A percentile compares a stretch with the other conserved stretches of the same genome.
phyloP scores from a whole-genome alignment of 768 basidiomycete genomes.

The Mycena latifolia region DNA sequence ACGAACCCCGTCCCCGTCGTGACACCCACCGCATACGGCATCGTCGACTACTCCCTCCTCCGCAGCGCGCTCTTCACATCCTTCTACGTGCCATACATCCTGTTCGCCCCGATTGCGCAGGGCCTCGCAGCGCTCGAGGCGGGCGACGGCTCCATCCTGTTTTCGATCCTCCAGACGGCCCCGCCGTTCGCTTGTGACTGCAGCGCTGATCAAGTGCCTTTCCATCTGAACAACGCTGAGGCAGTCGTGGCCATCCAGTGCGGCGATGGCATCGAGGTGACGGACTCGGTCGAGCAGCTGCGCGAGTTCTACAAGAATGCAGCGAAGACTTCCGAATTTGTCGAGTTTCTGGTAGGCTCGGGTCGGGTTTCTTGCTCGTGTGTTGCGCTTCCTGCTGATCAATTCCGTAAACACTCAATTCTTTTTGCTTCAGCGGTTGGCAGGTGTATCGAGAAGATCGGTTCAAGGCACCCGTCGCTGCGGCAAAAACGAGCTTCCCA shows the following conservation, averaged over 20 bases:
- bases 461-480: background rate
- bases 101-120: constrained; percentile 33
- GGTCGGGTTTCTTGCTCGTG: constrained; percentile 38
- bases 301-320: constrained; percentile 22
- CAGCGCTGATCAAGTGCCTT: background rate
- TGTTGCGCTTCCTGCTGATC: constrained; percentile 12
- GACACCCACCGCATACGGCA: constrained; percentile 36
- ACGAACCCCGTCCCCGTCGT: constrained; percentile 39
- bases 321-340: constrained; percentile 34
- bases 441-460: background rate
- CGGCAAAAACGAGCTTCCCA: background rate
- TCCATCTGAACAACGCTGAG: constrained; percentile 10
- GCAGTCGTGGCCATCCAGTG: constrained; percentile 31
- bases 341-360: constrained; percentile 28
- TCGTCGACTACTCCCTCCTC: constrained; percentile 41
- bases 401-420: background rate
- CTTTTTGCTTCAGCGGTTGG: background rate
- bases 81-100: constrained; percentile 39
- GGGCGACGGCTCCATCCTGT: constrained; percentile 41
- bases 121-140: constrained; percentile 41
- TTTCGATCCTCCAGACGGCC: background rate
- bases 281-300: constrained; percentile 33
- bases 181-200: constrained; percentile 21
- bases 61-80: constrained; percentile 35
- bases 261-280: constrained; percentile 35